Base-by-base conservation (phyloP, 352 stramenopile species). In the Peronospora farinosa region DNA sequence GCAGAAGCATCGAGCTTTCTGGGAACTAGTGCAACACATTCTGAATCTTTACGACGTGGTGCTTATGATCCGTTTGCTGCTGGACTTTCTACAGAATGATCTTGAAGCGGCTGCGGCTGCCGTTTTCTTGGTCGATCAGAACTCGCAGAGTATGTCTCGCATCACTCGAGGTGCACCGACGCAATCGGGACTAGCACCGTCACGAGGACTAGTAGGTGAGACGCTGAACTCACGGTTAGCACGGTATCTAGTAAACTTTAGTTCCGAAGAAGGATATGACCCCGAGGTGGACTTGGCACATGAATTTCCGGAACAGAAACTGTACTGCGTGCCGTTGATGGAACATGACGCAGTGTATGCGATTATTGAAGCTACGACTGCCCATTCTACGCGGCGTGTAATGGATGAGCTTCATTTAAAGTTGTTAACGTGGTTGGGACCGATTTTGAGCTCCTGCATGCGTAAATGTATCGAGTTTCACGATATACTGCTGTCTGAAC, bases 391-490 rank as follows among this genome's bases (percentile, higher is more conserved):
- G 33, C 61, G 51, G 12, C 53, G 64, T 10, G 70, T 68, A n/a
- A 68, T 86, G 32, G 74, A 88, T 31, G 67, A 75, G 2, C 67
- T 84, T 17, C 72, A 91, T 30, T 60, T 89, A 38, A 86, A 87
- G 51, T 39, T 92, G 30, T 48, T 93, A 36, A 81, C 78, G 44
- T 90, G 82, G 70, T 61, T 93, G 5, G 82, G 82, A 0, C 78
- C 79, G 33, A 90, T 93, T 56, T 58, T 93, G 32, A 85, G 73
- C 37, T 83, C 79, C 11, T 88, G 78, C 23, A 89, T 93, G 78
- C 76, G 82, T 10, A 89, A 90, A 46, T 89, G 78, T 40, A 91
- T 93, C 45, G 79, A 93, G 57, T 90, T 78, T 51, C 82, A 91
- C 47, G 82, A 93, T 33, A 75, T 91, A 13, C 45, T 91, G 45